phyloP scores from a whole-genome alignment of 2,329 filamentous ascomycete species.

The Aspergillus texensis region DNA sequence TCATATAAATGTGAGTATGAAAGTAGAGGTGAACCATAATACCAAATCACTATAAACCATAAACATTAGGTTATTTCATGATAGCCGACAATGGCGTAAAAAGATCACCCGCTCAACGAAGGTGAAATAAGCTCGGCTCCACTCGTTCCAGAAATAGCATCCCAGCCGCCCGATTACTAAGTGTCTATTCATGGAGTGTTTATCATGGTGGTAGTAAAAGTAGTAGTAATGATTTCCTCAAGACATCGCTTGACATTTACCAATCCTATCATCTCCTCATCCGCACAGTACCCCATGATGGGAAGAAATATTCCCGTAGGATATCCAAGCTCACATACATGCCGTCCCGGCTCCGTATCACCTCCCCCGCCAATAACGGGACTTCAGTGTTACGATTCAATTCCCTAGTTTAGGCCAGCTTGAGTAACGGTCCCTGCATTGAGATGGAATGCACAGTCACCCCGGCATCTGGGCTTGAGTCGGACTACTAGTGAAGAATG shows the following conservation, averaged over 20 bases:
- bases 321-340: conserved; percentile 13
- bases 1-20: not conserved
- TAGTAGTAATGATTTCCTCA: not conserved
- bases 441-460: conserved; percentile 25
- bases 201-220: not conserved
- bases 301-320: not conserved
- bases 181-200: not conserved
- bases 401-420: conserved; percentile 10
- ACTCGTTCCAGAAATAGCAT: conserved; percentile 12
- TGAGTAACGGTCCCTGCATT: conserved; percentile 33
- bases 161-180: not conserved
- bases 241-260: conserved; percentile 2
- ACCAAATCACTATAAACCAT: not conserved
- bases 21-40: not conserved
- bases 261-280: not conserved
- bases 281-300: conserved; percentile 1
- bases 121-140: conserved; percentile 14
- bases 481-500: conserved; percentile 17
- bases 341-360: conserved; percentile 20
- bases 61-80: not conserved
- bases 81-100: not conserved
- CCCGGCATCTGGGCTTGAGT: conserved; percentile 22
- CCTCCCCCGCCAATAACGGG: conserved; percentile 15
- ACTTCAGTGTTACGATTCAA: not conserved
- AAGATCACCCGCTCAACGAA: not conserved